Percentiles rank a stretch among this genome's conserved stretches.
phyloP scores from a whole-genome alignment of 1,284 basidiomycete genomes.

The Ustilago xerochloae region DNA sequence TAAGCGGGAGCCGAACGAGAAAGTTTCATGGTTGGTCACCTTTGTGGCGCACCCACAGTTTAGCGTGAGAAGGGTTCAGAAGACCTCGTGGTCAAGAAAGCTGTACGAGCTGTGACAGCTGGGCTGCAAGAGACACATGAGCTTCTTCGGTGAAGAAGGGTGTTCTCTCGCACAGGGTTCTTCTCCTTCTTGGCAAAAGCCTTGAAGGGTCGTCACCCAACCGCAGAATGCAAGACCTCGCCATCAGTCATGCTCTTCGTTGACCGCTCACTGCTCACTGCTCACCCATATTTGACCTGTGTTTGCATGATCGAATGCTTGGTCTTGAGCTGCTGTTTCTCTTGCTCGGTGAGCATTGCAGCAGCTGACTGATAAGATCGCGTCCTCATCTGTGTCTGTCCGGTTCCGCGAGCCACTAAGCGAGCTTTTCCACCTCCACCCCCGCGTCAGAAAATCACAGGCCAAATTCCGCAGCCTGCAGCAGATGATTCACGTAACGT shows the following conservation, averaged over 20 bases:
- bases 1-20: not conserved
- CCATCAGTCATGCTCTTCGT: too few relatives aligned
- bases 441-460: slow-evolving; percentile 1
- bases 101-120: not conserved
- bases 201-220: too few relatives aligned
- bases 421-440: not conserved
- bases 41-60: not conserved
- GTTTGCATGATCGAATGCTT: too few relatives aligned
- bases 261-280: too few relatives aligned
- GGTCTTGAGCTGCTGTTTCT: too few relatives aligned
- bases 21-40: not conserved
- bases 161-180: too few relatives aligned
- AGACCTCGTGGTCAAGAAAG: not conserved
- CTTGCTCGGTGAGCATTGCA: too few relatives aligned
- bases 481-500: not conserved
- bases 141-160: not conserved
- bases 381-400: not conserved
- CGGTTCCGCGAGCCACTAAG: not conserved
- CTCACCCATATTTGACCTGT: too few relatives aligned
- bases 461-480: slow-evolving; percentile 1
- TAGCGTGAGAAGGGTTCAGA: not conserved
- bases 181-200: too few relatives aligned
- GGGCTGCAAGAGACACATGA: not conserved
- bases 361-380: not conserved
- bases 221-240: too few relatives aligned